A percentile compares a stretch with the other conserved stretches of the same genome.
Evolutionary conservation across 495 filamentous ascomycete species (phyloP).

Genomic region (Tirmania nivea): DNA sequence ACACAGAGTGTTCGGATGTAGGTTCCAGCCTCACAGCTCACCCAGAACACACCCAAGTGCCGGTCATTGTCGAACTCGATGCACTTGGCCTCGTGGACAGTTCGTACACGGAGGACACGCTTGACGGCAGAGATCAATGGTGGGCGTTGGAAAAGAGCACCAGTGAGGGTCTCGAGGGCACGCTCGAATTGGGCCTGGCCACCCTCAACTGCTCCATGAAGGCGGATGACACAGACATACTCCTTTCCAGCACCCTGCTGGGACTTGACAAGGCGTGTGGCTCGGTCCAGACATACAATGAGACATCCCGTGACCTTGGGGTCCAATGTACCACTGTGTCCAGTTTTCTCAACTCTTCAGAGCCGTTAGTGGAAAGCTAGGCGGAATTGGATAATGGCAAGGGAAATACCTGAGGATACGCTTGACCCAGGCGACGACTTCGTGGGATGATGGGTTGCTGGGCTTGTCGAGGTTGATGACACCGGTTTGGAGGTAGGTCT

Average conservation of each 20-base stretch:
- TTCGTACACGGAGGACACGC: conserved; percentile 89
- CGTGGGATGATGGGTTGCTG: conserved; percentile 90
- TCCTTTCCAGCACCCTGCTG: conserved; percentile 76
- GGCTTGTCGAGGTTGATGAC: conserved; percentile 99
- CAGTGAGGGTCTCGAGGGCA: conserved; percentile 83
- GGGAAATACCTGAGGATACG: conserved; percentile 54
- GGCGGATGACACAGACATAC: conserved; percentile 65
- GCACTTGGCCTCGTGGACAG: conserved; percentile 84
- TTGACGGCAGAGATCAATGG: conserved; percentile 96
- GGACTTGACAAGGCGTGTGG: conserved; percentile 89
- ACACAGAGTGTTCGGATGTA: conserved; percentile 97
- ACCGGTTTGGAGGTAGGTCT: conserved; percentile 83
- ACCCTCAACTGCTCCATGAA: conserved; percentile 70
- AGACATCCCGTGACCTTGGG: conserved; percentile 86
- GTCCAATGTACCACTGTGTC: conserved; percentile 91
- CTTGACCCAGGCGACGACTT: conserved; percentile 98
- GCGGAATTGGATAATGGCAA: not conserved
- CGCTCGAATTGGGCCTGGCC: conserved; percentile 73
- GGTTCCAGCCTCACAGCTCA: conserved; percentile 92
- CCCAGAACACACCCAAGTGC: conserved; percentile 97
- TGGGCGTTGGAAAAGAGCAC: conserved; percentile 90
- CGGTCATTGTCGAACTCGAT: conserved; percentile 96
- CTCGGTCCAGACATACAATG: conserved; percentile 88
- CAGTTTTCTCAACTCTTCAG: conserved; percentile 75
- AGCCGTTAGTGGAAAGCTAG: not conserved